A percentile compares a stretch with the other conserved stretches of the same genome.
Conservation (phyloP, 1,139 yeast species). For the Taphrina populina region DNA sequence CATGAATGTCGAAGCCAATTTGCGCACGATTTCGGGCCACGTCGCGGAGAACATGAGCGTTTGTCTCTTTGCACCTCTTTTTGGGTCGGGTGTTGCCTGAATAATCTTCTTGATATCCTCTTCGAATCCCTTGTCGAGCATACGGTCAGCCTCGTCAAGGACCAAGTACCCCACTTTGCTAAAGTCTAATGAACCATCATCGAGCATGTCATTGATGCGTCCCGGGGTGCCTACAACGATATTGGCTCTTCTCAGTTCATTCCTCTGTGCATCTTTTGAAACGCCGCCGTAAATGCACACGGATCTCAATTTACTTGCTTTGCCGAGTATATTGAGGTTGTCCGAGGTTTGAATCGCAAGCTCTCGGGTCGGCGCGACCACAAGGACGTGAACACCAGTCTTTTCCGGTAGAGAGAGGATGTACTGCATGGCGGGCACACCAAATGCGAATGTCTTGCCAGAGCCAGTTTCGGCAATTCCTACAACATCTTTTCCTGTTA, state of each 20-base stretch:
- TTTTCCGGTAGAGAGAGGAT: slow-evolving; percentile 44
- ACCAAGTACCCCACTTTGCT: slow-evolving; percentile 72
- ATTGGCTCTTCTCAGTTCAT: slow-evolving; percentile 61
- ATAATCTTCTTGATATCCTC: slow-evolving; percentile 88
- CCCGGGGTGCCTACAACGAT: slow-evolving; percentile 98
- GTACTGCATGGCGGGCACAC: slow-evolving; percentile 91
- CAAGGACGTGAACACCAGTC: slow-evolving; percentile 68
- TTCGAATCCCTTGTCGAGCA: slow-evolving; percentile 96
- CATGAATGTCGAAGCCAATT: slow-evolving; percentile 86
- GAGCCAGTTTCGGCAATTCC: slow-evolving; percentile 99
- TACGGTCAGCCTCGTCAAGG: slow-evolving; percentile 96
- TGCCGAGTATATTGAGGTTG: slow-evolving; percentile 65
- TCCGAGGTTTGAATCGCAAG: slow-evolving; percentile 83
- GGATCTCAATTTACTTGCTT: slow-evolving; percentile 61
- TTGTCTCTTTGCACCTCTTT: slow-evolving; percentile 54
- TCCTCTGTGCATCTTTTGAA: slow-evolving; percentile 80
- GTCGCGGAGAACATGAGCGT: slow-evolving; percentile 89
- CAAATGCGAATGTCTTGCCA: slow-evolving; percentile 95
- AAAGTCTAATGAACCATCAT: slow-evolving; percentile 80
- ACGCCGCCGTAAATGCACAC: slow-evolving; percentile 97
- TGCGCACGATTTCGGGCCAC: slow-evolving; percentile 91
- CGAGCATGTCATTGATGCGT: slow-evolving; percentile 81
- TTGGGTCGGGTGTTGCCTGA: slow-evolving; percentile 51
- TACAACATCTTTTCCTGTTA: slow-evolving; percentile 78
- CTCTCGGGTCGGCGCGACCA: slow-evolving; percentile 95